Evolutionary conservation across 164 flowering plant species (phyloP), one percentile per base, ranked within the genome.

Genomic region (Magnolia officinalis): DNA sequence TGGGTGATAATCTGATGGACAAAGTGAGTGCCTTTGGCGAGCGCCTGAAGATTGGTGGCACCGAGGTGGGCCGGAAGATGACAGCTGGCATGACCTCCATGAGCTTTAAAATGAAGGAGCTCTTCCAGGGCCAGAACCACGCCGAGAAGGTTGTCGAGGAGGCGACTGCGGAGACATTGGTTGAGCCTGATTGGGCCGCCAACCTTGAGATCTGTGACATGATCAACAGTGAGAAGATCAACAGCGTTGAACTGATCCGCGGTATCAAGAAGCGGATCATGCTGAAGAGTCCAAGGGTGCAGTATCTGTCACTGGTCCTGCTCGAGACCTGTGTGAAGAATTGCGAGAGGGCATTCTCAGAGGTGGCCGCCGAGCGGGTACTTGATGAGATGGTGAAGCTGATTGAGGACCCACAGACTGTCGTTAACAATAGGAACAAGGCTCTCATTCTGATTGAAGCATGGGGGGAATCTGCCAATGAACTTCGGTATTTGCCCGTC

Each of bases 321-420:
- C 95, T 93, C 76, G 98, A 93, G 81, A 88, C 95, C 1, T 72
- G 83, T 73, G 92, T 84, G 58, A 92, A 90, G 83, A 92, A 92
- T 66, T 93, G 98, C 70, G 96, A 93, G 81, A 92, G 90, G 88
- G 95, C 96, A 1, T 93, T 93, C 83, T 92, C 96, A 0, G 98
- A 96, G 85, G 86, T 96, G 58, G 99, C 98, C 0, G 88, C 99
- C 2, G 99, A 96, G 85, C 82, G 96, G 79, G 91, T 96, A 58
- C 90, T 96, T 66, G 98, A 96, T 88, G 99, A 96, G 86, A 94
- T 96, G 95, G 99, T 96, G 76, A 94, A 94, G 87, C 79, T 96
- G 71, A 89, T 96, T 79, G 98, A 96, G 83, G 98, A 96, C 80
- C 97, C 97, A 24, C 92, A 89, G 86, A 96, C 98, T 74, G 90